phyloP scores from a whole-genome alignment of 768 basidiomycete species.

The Russula ochroleuca region DNA sequence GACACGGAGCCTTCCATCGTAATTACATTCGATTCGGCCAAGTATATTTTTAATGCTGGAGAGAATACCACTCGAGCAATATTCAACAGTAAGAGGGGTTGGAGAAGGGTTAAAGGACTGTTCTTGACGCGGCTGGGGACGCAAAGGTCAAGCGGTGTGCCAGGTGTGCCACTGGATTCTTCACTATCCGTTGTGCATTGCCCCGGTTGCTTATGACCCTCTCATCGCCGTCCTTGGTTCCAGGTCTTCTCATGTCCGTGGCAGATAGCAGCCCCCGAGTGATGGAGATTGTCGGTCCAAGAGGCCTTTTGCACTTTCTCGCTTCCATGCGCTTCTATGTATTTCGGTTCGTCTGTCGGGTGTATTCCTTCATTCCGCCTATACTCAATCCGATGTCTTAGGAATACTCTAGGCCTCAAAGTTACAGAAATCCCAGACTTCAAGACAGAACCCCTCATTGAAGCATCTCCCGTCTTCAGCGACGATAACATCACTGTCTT shows the following conservation, averaged over 20 bases:
- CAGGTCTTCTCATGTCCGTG: slow-evolving; percentile 75
- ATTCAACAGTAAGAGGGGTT: slow-evolving; percentile 58
- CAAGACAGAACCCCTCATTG: slow-evolving; percentile 29
- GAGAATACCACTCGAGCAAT: slow-evolving; percentile 77
- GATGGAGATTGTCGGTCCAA: slow-evolving; percentile 66
- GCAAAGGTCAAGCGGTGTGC: slow-evolving; percentile 63
- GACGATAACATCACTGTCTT: slow-evolving; percentile 66
- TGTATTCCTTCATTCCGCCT: background rate
- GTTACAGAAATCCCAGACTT: slow-evolving; percentile 42
- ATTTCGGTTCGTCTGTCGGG: slow-evolving; percentile 49
- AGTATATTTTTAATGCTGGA: slow-evolving; percentile 85
- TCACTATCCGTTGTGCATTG: background rate
- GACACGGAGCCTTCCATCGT: slow-evolving; percentile 82
- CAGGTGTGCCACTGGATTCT: slow-evolving; percentile 68
- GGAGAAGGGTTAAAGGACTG: slow-evolving; percentile 62
- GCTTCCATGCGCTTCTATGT: slow-evolving; percentile 67
- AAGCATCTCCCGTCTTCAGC: slow-evolving; percentile 46
- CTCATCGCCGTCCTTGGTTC: background rate
- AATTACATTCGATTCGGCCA: slow-evolving; percentile 68
- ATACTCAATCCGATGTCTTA: slow-evolving; percentile 29
- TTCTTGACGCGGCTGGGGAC: slow-evolving; percentile 68
- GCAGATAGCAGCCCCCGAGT: slow-evolving; percentile 63
- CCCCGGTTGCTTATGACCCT: background rate
- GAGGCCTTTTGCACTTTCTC: slow-evolving; percentile 63
- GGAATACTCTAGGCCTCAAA: slow-evolving; percentile 49